Conservation (phyloP, 2,329 filamentous ascomycete species). For the Phyllosticta paracitricarpa region DNA sequence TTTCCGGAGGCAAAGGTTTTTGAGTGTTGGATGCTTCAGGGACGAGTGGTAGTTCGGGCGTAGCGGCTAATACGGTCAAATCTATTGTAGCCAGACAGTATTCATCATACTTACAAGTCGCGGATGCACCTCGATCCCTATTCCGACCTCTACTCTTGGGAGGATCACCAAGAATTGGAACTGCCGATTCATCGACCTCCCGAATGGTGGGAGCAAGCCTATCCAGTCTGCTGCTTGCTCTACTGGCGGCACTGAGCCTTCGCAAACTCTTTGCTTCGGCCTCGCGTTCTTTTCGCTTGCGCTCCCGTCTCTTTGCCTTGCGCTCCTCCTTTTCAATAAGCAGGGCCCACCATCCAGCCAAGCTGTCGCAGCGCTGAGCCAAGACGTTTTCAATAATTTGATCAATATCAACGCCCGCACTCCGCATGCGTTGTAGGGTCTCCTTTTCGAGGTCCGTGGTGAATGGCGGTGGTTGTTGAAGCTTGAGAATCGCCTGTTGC, state of each 20-base stretch:
- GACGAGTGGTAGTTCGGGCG: conserved; percentile 65
- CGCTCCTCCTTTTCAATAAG: conserved; percentile 89
- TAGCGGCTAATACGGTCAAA: conserved; percentile 2
- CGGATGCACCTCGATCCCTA: conserved; percentile 52
- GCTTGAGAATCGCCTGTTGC: conserved; percentile 79
- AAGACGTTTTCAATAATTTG: conserved; percentile 89
- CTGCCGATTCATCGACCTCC: conserved; percentile 69
- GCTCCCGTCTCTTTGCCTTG: conserved; percentile 70
- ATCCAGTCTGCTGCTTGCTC: conserved; percentile 78
- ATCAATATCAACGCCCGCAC: conserved; percentile 88
- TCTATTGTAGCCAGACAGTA: conserved; percentile 14
- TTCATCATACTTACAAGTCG: conserved; percentile 22
- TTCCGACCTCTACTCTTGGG: conserved; percentile 66
- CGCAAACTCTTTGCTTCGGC: conserved; percentile 68
- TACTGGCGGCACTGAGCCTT: conserved; percentile 80
- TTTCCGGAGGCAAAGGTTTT: conserved; percentile 59
- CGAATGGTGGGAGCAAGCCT: conserved; percentile 66
- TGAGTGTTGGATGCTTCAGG: conserved; percentile 47
- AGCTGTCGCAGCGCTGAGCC: conserved; percentile 75
- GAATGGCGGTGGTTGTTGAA: conserved; percentile 73
- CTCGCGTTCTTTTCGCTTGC: conserved; percentile 77
- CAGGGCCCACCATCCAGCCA: conserved; percentile 94
- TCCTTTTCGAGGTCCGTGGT: conserved; percentile 81
- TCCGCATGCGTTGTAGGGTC: conserved; percentile 83
- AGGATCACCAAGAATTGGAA: conserved; percentile 40